These are phyloP conservation scores for Quercus gilva DNA, from an alignment of 306 rosid species.

Conservation along the genomic window DNA sequence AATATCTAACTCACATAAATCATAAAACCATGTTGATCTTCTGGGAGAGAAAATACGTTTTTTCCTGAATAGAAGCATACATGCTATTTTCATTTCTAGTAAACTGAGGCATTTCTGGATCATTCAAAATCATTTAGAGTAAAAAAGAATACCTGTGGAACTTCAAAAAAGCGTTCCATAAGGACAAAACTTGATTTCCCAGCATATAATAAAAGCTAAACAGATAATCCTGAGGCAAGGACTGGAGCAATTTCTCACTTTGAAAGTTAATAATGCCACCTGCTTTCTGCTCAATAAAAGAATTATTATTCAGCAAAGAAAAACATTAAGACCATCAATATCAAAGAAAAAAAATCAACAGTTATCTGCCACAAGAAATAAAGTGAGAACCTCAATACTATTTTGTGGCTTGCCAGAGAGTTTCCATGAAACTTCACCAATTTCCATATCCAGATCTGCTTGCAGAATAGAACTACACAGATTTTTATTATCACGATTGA, in stretches of 20 bases:
- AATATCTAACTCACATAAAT: no score
- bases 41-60: no score
- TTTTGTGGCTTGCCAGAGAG: conserved; percentile 57
- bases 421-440: conserved; percentile 44
- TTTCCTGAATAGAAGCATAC: no score
- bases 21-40: no score
- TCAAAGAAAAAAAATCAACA: not conserved
- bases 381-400: conserved; percentile 68
- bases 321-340: not conserved
- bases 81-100: no score
- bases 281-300: conserved; percentile 38
- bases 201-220: conserved; percentile 38
- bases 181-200: conserved; percentile 73
- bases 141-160: conserved; percentile 63
- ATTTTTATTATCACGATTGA: conserved; percentile 53
- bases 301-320: conserved; percentile 18
- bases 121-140: not conserved
- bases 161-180: conserved; percentile 75
- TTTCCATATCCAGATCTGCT: conserved; percentile 32
- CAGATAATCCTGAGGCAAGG: conserved; percentile 47
- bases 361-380: conserved; percentile 28
- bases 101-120: no score
- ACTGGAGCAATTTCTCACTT: conserved; percentile 41
- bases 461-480: conserved; percentile 32
- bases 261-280: conserved; percentile 33